Conservation (phyloP, 1,139 yeast species). For the Yamadazyma sp. region DNA sequence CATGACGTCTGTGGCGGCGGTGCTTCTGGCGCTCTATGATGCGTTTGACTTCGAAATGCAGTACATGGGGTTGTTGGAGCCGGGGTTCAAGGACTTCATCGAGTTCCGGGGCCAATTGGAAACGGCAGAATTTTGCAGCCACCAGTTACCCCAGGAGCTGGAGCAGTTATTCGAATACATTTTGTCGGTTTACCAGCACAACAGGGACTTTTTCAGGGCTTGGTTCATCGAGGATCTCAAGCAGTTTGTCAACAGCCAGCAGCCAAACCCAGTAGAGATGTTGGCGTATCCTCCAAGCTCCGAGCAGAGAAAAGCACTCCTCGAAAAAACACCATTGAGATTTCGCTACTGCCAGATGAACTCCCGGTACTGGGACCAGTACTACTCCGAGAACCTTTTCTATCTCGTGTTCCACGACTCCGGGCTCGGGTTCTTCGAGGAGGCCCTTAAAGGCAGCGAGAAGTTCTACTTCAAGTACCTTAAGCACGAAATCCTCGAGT, state of each 20-base stretch:
- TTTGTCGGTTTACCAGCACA: background rate
- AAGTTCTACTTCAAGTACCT: conserved; percentile 5
- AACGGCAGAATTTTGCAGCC: conserved; percentile 8
- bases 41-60: conserved; percentile 10
- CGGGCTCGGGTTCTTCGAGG: background rate
- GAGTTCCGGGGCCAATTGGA: conserved; percentile 10
- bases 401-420: conserved; percentile 7
- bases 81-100: conserved; percentile 6
- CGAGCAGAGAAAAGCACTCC: background rate
- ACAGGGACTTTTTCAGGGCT: background rate
- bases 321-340: no score
- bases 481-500: conserved; percentile 11
- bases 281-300: no score
- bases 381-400: conserved; percentile 12
- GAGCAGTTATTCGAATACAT: conserved; percentile 1
- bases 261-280: no score
- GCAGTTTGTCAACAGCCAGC: background rate
- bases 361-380: conserved; percentile 12
- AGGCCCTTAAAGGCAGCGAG: background rate
- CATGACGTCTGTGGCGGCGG: conserved; percentile 10
- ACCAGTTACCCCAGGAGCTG: conserved; percentile 12
- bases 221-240: conserved; percentile 9
- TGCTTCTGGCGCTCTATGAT: conserved; percentile 7
- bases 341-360: background rate
- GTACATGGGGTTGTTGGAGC: conserved; percentile 4